Evolutionary conservation across 2,329 filamentous ascomycete species (phyloP).

Genomic region (Penicillium psychrosexuale): DNA sequence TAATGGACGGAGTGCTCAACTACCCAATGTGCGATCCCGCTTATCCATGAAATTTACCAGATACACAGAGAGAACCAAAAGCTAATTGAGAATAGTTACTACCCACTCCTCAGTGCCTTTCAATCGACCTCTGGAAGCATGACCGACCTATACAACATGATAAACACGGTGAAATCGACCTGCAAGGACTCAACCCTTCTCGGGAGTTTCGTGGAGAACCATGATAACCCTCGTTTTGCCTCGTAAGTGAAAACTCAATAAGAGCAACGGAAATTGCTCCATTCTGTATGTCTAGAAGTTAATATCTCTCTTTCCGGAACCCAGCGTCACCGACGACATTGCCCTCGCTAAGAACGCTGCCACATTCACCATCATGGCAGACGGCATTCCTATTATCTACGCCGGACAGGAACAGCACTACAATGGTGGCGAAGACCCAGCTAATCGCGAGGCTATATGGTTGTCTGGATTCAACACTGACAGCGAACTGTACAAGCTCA

Average conservation of each 20-base stretch:
- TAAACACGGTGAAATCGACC: slow-evolving; percentile 28
- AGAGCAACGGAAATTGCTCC: not conserved
- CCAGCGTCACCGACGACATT: slow-evolving; percentile 27
- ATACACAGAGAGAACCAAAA: not conserved
- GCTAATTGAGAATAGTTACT: slow-evolving; percentile 10
- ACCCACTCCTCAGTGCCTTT: slow-evolving; percentile 34
- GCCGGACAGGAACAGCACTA: slow-evolving; percentile 64
- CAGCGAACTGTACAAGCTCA: slow-evolving; percentile 49
- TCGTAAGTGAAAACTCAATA: slow-evolving; percentile 11
- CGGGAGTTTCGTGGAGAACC: slow-evolving; percentile 58
- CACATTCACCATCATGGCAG: slow-evolving; percentile 55
- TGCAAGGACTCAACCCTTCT: slow-evolving; percentile 48
- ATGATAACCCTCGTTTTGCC: slow-evolving; percentile 57
- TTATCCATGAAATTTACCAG: not conserved
- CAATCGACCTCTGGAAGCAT: slow-evolving; percentile 31
- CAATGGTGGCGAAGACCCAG: slow-evolving; percentile 47
- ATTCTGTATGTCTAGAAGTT: not conserved
- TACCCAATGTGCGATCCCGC: slow-evolving; percentile 39
- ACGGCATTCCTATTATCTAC: slow-evolving; percentile 64
- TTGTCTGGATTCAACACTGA: slow-evolving; percentile 49
- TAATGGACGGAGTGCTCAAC: slow-evolving; percentile 49
- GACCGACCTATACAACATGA: slow-evolving; percentile 30
- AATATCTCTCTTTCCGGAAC: not conserved
- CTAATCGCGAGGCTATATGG: slow-evolving; percentile 57
- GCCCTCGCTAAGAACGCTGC: slow-evolving; percentile 59